Base-by-base conservation (phyloP, 495 filamentous ascomycete species). In the Podospora didyma region DNA sequence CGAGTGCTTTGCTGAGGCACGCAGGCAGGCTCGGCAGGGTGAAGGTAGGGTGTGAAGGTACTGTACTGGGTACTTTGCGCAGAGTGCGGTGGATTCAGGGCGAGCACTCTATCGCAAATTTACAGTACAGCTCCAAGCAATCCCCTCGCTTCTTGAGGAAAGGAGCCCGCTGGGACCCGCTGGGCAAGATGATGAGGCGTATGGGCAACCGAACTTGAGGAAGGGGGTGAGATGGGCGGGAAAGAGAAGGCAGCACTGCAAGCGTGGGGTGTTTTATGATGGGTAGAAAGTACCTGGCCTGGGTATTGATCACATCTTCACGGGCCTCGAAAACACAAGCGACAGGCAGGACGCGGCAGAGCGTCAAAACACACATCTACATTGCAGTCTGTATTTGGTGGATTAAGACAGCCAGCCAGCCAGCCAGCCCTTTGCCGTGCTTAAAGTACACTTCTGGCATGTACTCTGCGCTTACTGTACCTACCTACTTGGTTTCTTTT, bases 181-280 rank as follows among this genome's bases (percentile, higher is more conserved):
- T 37, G 34, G 9, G 47, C 46, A 2, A 42, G 23, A 50, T 19
- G 44, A 49, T 35, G 56, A 50, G 50, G 50, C 49, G 37, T 44
- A 44, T 53, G 56, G 49, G 41, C 23, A 45, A 35, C 34, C 34
- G 54, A 45, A 50, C n/a, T n/a, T n/a, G n/a, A n/a, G n/a, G n/a
- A n/a, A n/a, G n/a, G 39, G 21, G 21, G 12, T 42, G 39, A 41
- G 37, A 37, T 19, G 46, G 37, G 23, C 31, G 46, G 54, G 54
- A 57, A 34, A 57, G 54, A 57, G 54, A 56, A 48, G 53, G 44
- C 48, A 51, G 48, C n/a, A 34, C 19, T 10, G 9, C 39, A 42
- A 42, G 39, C 1, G 39, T 42, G 39, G 39, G 39, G 39, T 42
- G 39, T 42, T 42, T 42, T 42, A 42, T 16, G 23, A 24, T 26